These are phyloP conservation scores for Pueraria montana DNA, from an alignment of 306 rosid genomes.

Conservation along the genomic window DNA sequence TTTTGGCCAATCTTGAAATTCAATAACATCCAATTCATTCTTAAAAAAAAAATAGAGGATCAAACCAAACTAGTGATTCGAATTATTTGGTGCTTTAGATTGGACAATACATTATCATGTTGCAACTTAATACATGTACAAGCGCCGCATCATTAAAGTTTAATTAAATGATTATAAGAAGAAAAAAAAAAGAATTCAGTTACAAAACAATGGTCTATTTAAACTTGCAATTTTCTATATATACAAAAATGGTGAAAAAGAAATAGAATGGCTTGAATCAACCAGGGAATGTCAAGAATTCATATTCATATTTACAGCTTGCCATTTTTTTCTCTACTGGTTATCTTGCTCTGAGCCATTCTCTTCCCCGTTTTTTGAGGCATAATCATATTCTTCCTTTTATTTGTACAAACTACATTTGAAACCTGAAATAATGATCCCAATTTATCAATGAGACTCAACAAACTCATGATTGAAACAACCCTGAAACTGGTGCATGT, in stretches of 20 bases:
- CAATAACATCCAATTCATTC: not conserved
- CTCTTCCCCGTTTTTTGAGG: too few species aligned
- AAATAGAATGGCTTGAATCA: not conserved
- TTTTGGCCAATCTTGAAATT: not conserved
- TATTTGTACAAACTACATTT: not conserved
- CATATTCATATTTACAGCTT: not conserved
- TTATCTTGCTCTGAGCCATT: not conserved
- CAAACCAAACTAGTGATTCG: not conserved
- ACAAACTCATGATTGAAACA: conserved; percentile 27
- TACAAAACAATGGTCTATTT: not conserved
- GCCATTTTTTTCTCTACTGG: not conserved
- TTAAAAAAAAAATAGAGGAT: not conserved
- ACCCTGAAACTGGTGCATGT: conserved; percentile 28
- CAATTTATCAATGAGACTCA: conserved; percentile 8
- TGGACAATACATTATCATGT: not conserved
- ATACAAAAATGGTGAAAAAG: not conserved
- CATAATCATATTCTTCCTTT: not conserved
- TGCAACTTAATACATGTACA: not conserved
- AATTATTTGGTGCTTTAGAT: not conserved
- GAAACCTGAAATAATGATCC: not conserved
- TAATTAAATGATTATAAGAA: not conserved
- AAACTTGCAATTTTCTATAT: not conserved
- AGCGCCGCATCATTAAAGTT: not conserved
- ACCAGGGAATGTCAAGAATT: not conserved
- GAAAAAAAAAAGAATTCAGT: not conserved